These are phyloP conservation scores for Pilatotrama ljubarskyi DNA, from an alignment of 768 basidiomycete genomes.

Conservation along the genomic window DNA sequence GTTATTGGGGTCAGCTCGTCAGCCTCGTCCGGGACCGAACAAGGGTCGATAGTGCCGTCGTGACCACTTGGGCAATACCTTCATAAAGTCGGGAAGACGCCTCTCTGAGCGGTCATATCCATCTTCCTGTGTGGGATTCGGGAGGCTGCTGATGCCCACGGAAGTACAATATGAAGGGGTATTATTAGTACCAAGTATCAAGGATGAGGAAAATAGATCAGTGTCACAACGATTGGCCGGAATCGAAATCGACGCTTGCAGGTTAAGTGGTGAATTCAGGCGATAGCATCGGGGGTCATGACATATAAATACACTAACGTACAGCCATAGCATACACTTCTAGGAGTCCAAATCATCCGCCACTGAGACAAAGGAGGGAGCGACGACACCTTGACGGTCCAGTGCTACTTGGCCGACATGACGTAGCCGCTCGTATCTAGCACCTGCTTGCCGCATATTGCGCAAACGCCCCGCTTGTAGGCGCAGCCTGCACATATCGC, in stretches of 20 bases:
- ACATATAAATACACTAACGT: conserved; percentile 16
- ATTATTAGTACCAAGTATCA: too few relatives aligned
- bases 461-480: conserved; percentile 83
- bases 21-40: neutral
- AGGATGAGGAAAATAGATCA: too few relatives aligned
- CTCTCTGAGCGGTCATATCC: too few relatives aligned
- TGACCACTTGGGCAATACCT: neutral
- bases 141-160: too few relatives aligned
- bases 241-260: neutral
- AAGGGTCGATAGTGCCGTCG: neutral
- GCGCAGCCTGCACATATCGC: conserved; percentile 66
- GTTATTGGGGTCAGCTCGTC: neutral
- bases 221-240: too few relatives aligned
- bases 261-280: neutral
- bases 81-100: too few relatives aligned
- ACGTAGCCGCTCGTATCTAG: conserved; percentile 81
- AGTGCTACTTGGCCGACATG: conserved; percentile 75
- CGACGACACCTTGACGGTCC: neutral
- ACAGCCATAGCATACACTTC: conserved; percentile 15
- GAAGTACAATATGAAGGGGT: too few relatives aligned
- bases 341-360: conserved; percentile 14
- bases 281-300: neutral
- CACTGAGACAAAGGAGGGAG: neutral
- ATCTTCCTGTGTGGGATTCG: too few relatives aligned
- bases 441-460: conserved; percentile 86